phyloP scores from a whole-genome alignment of 164 flowering plant species.

The Kingdonia uniflora region DNA sequence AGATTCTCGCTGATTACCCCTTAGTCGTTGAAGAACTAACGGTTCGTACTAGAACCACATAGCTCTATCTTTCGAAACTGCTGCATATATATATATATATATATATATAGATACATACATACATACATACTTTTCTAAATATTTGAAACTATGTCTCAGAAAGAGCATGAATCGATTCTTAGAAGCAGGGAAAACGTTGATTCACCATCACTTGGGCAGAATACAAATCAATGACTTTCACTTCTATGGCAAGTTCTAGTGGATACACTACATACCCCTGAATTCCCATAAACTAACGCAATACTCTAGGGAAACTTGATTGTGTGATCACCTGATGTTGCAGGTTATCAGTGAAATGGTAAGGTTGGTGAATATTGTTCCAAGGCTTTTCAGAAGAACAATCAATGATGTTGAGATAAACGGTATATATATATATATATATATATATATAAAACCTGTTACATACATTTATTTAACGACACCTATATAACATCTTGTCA shows the following conservation, averaged over 20 bases:
- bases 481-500: too few relatives aligned
- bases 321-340: not conserved
- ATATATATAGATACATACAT: too few relatives aligned
- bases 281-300: too few relatives aligned
- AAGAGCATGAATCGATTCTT: slow-evolving; percentile 25
- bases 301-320: not conserved
- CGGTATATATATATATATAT: too few relatives aligned
- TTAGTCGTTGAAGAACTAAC: slow-evolving; percentile 42
- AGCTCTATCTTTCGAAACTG: too few relatives aligned
- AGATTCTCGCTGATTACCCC: slow-evolving; percentile 41
- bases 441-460: too few relatives aligned
- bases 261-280: not conserved
- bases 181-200: slow-evolving; percentile 13
- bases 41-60: slow-evolving; percentile 22
- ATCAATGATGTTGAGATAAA: too few relatives aligned
- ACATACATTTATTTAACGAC: too few relatives aligned
- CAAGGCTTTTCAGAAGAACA: too few relatives aligned
- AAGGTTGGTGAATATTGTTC: too few relatives aligned
- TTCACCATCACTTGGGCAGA: slow-evolving; percentile 25
- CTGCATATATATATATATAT: too few relatives aligned
- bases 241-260: slow-evolving; percentile 14
- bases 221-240: slow-evolving; percentile 32
- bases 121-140: too few relatives aligned
- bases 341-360: slow-evolving; percentile 29
- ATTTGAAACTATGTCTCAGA: slow-evolving; percentile 8